Percentiles rank a stretch among this genome's conserved stretches.
Evolutionary conservation across 2,329 filamentous ascomycete genomes (phyloP).

Genomic region (Helotiales sp.): DNA sequence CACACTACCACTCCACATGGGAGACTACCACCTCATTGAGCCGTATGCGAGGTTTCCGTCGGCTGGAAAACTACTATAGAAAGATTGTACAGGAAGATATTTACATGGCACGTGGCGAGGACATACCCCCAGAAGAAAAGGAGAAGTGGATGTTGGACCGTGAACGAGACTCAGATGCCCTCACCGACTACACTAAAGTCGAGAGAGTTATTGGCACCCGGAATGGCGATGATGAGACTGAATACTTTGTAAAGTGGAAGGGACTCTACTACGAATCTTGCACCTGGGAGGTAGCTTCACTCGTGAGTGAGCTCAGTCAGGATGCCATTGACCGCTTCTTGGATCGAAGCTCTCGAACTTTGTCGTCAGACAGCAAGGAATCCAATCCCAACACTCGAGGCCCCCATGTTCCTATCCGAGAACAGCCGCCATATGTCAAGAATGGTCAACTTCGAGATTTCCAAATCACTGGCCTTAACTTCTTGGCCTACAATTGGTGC

Average conservation of each 20-base stretch:
- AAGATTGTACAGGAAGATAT: constrained; percentile 81
- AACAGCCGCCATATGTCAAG: constrained; percentile 82
- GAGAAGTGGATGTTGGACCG: constrained; percentile 96
- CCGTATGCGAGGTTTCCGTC: constrained; percentile 79
- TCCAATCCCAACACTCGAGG: constrained; percentile 73
- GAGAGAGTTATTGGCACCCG: constrained; percentile 88
- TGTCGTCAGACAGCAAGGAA: constrained; percentile 77
- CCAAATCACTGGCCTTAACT: constrained; percentile 92
- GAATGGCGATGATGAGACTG: constrained; percentile 74
- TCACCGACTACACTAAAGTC: constrained; percentile 87
- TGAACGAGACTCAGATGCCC: constrained; percentile 83
- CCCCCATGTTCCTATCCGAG: constrained; percentile 68
- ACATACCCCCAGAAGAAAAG: constrained; percentile 78
- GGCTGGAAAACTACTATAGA: constrained; percentile 92
- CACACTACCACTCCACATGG: constrained; percentile 95
- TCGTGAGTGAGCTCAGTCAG: constrained; percentile 78
- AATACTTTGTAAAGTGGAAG: constrained; percentile 98
- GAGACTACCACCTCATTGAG: constrained; percentile 75
- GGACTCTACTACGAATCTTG: constrained; percentile 89
- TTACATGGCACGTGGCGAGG: constrained; percentile 70
- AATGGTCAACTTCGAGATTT: constrained; percentile 87
- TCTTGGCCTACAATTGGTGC: constrained; percentile 94
- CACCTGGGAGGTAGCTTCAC: constrained; percentile 83
- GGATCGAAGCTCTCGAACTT: constrained; percentile 78
- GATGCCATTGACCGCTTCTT: constrained; percentile 89